phyloP scores from a whole-genome alignment of 1,284 basidiomycete genomes.

The Wallemia hederae region DNA sequence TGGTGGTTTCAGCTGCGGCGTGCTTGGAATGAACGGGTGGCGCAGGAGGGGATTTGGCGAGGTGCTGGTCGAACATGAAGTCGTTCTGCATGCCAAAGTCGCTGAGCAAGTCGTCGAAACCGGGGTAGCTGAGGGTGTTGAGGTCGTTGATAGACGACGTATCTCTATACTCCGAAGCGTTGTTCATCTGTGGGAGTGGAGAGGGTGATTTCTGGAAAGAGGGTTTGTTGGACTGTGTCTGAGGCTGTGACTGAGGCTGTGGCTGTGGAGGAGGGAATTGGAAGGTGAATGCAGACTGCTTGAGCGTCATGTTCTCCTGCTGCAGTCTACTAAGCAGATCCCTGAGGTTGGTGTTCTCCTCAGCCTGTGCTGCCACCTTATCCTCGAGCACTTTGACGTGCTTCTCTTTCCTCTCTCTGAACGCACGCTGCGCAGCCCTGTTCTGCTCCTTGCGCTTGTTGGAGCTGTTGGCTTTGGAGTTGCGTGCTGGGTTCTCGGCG shows the following conservation, averaged over 20 bases:
- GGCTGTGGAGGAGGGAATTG: slow-evolving; percentile 21
- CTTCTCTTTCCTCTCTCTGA: slow-evolving; percentile 50
- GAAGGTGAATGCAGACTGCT: slow-evolving; percentile 43
- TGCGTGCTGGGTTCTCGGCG: not conserved
- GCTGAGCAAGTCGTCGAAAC: not conserved
- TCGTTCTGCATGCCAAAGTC: not conserved
- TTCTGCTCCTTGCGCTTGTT: slow-evolving; percentile 63
- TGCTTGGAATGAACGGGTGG: too few relatives aligned
- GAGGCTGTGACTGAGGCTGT: not conserved
- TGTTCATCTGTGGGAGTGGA: not conserved
- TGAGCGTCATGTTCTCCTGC: slow-evolving; percentile 41
- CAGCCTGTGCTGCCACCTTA: slow-evolving; percentile 30
- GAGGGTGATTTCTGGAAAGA: not conserved
- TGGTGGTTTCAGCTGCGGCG: not conserved
- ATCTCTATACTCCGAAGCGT: not conserved
- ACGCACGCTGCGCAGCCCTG: slow-evolving; percentile 52
- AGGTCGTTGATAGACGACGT: not conserved
- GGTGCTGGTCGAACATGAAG: not conserved
- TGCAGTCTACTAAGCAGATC: slow-evolving; percentile 46
- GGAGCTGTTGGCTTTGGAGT: slow-evolving; percentile 19
- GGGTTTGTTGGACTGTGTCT: not conserved
- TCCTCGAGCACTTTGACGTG: slow-evolving; percentile 70
- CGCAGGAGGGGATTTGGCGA: not conserved
- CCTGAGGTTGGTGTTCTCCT: slow-evolving; percentile 31
- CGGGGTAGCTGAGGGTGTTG: not conserved